phyloP scores from a whole-genome alignment of 768 basidiomycete species.

The Imleria badia region DNA sequence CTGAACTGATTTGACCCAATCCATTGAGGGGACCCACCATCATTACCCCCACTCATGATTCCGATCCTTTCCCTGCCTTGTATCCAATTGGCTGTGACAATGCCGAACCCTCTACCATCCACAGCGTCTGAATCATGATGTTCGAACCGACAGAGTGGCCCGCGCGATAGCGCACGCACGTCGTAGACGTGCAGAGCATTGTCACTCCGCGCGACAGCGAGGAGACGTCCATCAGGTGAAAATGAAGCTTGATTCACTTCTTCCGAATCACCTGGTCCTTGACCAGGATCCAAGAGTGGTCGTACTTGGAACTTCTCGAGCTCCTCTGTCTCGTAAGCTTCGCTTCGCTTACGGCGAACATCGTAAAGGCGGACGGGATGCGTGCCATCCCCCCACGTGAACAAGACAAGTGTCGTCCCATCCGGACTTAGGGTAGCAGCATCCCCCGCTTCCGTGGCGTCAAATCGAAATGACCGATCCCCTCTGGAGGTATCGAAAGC shows the following conservation, averaged over 20 bases:
- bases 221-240: conserved; percentile 60
- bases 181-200: conserved; percentile 65
- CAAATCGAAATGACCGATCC: conserved; percentile 34
- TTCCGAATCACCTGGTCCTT: conserved; percentile 19
- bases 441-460: conserved; percentile 54
- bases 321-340: conserved; percentile 29
- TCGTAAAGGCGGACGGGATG: conserved; percentile 55
- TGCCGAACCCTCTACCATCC: conserved; percentile 41
- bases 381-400: conserved; percentile 26
- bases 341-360: conserved; percentile 34
- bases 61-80: conserved; percentile 43
- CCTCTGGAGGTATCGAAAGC: conserved; percentile 44
- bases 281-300: neutral
- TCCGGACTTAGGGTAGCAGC: conserved; percentile 44
- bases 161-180: conserved; percentile 47
- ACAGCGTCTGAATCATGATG: conserved; percentile 42
- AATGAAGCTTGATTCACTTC: conserved; percentile 53
- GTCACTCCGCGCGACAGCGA: conserved; percentile 61
- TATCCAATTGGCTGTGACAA: conserved; percentile 55
- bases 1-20: neutral
- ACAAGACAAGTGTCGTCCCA: conserved; percentile 38
- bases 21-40: conserved; percentile 44
- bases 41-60: conserved; percentile 60
- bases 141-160: conserved; percentile 46
- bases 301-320: conserved; percentile 37